Base-by-base conservation (phyloP, 352 stramenopile species). In the Phytopythium chamaehyphon region DNA sequence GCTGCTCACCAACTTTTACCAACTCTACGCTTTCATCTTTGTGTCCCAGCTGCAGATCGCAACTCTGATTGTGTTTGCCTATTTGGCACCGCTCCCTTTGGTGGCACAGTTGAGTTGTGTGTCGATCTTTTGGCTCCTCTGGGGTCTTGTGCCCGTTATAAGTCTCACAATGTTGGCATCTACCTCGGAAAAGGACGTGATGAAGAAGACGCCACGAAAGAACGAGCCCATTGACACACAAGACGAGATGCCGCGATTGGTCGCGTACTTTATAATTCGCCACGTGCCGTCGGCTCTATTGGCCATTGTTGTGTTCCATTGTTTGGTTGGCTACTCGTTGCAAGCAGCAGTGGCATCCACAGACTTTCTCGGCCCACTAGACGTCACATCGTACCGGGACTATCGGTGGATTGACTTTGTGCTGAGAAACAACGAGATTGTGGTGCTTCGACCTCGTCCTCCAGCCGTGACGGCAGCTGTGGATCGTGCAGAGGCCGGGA, bases 201-300 rank as follows among this genome's bases (percentile, higher is more conserved):
- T 95, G 84, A 90, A 89, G 60, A 77, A 78, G 22, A 95, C 84
- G 3, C 84, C 84, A 47, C 76, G 73, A 51, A 95, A 95, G 64
- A 95, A 95, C 55, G 82, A 92, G 57, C 59, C 73, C 15, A 64
- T 86, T 12, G 76, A 83, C 23, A 64, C 84, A 26, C 40, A 71
- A 8, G 78, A 88, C 24, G 73, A 90, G 46, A 54, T 89, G 2
- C 63, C 76, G 15, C 66, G 81, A 1, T 62, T 92, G 36, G 38
- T 73, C 0, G 59, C 52, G 14, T 94, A 94, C 47, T 92, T 92
- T 61, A 43, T 87, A n/a, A 47, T 73, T 10, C 75, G 83, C 7
- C 81, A 91, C 55, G 55, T 92, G 11, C 81, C 83, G 31, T 86
- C 83, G 0, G 70, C 68, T 9, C 37, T 92, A 8, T 26, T 80